Conservation (phyloP, 257 asterid species). For the Cordia subcordata region DNA sequence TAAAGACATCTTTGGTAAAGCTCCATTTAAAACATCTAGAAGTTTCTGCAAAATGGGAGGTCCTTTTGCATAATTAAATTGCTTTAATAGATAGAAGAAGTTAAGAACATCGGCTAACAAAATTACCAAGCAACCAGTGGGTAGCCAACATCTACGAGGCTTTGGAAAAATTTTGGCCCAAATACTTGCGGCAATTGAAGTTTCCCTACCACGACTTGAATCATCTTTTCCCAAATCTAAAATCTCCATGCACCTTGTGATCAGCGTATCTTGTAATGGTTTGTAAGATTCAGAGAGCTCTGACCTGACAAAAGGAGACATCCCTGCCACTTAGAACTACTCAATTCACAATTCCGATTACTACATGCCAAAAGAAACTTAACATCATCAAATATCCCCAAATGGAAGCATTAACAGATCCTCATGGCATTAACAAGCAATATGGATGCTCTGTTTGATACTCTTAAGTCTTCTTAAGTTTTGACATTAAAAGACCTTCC, state of each 20-base stretch:
- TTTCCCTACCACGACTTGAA: conserved; percentile 33
- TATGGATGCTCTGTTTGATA: no score
- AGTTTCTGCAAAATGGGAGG: conserved; percentile 65
- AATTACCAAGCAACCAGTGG: conserved; percentile 86
- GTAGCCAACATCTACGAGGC: conserved; percentile 96
- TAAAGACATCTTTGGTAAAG: conserved; percentile 97
- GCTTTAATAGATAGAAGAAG: not conserved
- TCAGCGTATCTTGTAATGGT: conserved; percentile 70
- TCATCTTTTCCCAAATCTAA: conserved; percentile 55
- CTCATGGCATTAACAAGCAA: no score
- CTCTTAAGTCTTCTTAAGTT: no score
- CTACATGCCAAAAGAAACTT: not conserved
- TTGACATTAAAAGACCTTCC: no score
- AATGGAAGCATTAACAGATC: no score
- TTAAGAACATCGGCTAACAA: not conserved
- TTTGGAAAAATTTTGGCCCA: conserved; percentile 72
- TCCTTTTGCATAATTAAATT: conserved; percentile 17
- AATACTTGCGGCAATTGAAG: conserved; percentile 36
- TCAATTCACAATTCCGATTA: not conserved
- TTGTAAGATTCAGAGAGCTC: conserved; percentile 65
- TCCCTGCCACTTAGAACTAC: not conserved
- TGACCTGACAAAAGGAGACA: conserved; percentile 39
- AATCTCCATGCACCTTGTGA: conserved; percentile 71
- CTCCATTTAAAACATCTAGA: conserved; percentile 75
- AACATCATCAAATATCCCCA: no score